Evolutionary conservation across 306 rosid species (phyloP).

Genomic region (Corylus avellana): DNA sequence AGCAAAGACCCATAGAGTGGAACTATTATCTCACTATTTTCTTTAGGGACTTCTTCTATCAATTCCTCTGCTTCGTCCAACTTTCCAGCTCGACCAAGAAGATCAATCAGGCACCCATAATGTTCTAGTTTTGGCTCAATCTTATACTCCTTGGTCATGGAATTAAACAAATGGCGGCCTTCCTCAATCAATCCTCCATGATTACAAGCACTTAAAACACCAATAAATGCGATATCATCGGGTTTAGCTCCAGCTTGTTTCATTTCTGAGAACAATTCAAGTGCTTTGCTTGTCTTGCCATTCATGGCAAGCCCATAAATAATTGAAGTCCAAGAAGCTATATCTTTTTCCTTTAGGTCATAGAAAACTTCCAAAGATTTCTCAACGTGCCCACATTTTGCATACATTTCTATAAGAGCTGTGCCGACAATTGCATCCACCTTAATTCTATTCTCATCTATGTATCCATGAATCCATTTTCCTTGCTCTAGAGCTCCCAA

Average conservation of each 20-base stretch:
- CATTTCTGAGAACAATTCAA: slow-evolving; percentile 38
- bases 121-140: slow-evolving; percentile 45
- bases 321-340: slow-evolving; percentile 46
- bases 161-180: slow-evolving; percentile 27
- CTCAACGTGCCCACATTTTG: slow-evolving; percentile 40
- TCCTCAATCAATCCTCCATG: slow-evolving; percentile 46
- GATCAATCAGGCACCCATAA: slow-evolving; percentile 38
- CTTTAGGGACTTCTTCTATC: slow-evolving; percentile 30
- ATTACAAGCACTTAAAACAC: slow-evolving; percentile 40
- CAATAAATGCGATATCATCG: slow-evolving; percentile 46
- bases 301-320: slow-evolving; percentile 47
- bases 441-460: slow-evolving; percentile 31
- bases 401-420: slow-evolving; percentile 45
- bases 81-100: slow-evolving; percentile 46
- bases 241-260: slow-evolving; percentile 30
- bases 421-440: slow-evolving; percentile 42
- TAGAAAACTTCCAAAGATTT: slow-evolving; percentile 40
- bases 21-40: slow-evolving; percentile 6
- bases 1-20: slow-evolving; percentile 45
- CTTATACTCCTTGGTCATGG: slow-evolving; percentile 22
- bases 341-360: slow-evolving; percentile 33
- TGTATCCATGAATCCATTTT: slow-evolving; percentile 36
- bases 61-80: slow-evolving; percentile 42
- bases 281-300: slow-evolving; percentile 39
- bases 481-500: slow-evolving; percentile 51